Conservation (phyloP, 169 alveolate genomes). For the Cryptosporidium sp. region DNA sequence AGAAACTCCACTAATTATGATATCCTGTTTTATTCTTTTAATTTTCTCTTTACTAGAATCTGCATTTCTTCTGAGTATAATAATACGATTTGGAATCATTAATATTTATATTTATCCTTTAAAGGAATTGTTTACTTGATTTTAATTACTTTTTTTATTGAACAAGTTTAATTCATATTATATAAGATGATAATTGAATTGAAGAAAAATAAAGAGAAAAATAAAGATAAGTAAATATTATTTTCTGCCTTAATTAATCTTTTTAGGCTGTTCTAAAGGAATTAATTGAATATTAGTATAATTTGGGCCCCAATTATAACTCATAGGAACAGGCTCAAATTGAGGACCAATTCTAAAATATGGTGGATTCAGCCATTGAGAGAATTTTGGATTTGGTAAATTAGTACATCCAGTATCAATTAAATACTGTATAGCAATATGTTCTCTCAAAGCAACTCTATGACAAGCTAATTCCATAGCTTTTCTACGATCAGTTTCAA, state of each 20-base stretch:
- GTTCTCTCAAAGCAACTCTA: slow-evolving; percentile 72
- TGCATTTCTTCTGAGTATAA: not conserved
- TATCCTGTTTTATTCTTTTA: slow-evolving; percentile 23
- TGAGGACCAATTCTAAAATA: slow-evolving; percentile 64
- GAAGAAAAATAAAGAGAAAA: not conserved
- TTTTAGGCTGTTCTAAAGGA: slow-evolving; percentile 59
- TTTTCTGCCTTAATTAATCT: not conserved
- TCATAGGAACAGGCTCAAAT: slow-evolving; percentile 75
- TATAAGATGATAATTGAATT: not conserved
- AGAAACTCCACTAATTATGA: not conserved
- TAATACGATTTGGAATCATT: not conserved
- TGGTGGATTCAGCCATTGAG: slow-evolving; percentile 74
- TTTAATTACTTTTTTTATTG: no score
- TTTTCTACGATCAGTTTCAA: slow-evolving; percentile 73
- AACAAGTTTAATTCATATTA: no score
- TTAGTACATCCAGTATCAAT: slow-evolving; percentile 68
- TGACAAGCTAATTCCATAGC: slow-evolving; percentile 76
- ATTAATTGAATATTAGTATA: slow-evolving; percentile 70
- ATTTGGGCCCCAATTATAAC: slow-evolving; percentile 75
- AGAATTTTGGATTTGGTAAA: slow-evolving; percentile 57
- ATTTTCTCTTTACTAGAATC: slow-evolving; percentile 18
- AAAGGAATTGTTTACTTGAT: not conserved
- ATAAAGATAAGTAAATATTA: not conserved
- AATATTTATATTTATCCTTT: not conserved
- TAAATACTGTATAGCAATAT: slow-evolving; percentile 64